Evolutionary conservation across 2,329 filamentous ascomycete genomes (phyloP).

Genomic region (Curvularia sp.): DNA sequence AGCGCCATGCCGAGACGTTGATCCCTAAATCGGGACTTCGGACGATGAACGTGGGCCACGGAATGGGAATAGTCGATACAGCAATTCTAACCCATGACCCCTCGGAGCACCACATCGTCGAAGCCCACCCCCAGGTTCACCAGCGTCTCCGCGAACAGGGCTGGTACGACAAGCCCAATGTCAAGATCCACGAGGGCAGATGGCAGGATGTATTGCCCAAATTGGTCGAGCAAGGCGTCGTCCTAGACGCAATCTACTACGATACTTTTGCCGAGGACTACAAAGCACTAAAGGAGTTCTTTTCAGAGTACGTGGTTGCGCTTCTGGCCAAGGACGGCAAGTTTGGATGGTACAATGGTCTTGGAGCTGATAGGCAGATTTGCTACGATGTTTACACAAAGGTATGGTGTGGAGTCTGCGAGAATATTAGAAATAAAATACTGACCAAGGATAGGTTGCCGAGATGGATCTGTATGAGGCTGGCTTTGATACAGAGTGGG

Average conservation of each 20-base stretch:
- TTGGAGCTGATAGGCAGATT: constrained; percentile 50
- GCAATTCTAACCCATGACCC: constrained; percentile 75
- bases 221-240: constrained; percentile 71
- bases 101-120: constrained; percentile 79
- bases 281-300: constrained; percentile 48
- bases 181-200: constrained; percentile 70
- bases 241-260: constrained; percentile 73
- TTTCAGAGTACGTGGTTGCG: constrained; percentile 47
- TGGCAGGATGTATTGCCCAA: constrained; percentile 83
- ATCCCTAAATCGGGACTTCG: constrained; percentile 67
- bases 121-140: constrained; percentile 82
- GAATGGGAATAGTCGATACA: constrained; percentile 86
- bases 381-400: constrained; percentile 52
- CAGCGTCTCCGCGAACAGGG: constrained; percentile 71
- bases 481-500: constrained; percentile 48
- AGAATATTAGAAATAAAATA: neutral
- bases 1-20: constrained; percentile 73
- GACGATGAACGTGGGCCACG: constrained; percentile 86
- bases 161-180: constrained; percentile 68
- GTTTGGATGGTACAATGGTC: constrained; percentile 51
- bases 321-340: constrained; percentile 43
- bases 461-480: constrained; percentile 49
- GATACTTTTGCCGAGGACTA: constrained; percentile 52
- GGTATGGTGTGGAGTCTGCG: constrained; percentile 24
- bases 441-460: constrained; percentile 35